Base-by-base conservation (phyloP, 1,139 yeast species). In the Kodamaea ohmeri region DNA sequence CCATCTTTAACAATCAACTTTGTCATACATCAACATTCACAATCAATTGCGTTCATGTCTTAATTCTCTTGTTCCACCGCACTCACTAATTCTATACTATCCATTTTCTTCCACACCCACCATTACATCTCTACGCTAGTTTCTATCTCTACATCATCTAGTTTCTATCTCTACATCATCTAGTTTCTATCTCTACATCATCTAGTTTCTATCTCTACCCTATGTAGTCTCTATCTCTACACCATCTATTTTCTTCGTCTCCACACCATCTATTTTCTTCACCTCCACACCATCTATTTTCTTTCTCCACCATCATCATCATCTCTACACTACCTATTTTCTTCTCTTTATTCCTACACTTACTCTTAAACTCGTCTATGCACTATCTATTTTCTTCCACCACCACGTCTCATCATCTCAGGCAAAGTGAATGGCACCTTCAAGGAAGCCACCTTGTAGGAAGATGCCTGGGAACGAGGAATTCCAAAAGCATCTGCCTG, bases 391-490 rank as follows among this genome's bases (percentile, higher is more conserved):
- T 35, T 37, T 32, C 36, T 43, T 34, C 83, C 74, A 30, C 38
- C 46, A 18, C 80, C 81, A 58, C 88, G 73, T 69, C 82, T 80
- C 12, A 81, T 76, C 73, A 86, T 73, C 52, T 85, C 92, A 7
- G 98, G 98, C 41, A 88, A 70, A 58, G 81, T 83, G 63, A 94
- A 83, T 27, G 99, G 99, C 26, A 89, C 96, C 58, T 78, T 82
- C 60, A 92, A 74, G 16, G 76, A 63, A 6, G 97, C 98, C 47
- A 90, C 72, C 63, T 88, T 88, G 60, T 84, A 82, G 32, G 79
- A 71, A 9, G 78, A 60, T 19, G 86, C 85, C 42, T 76, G 73
- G 33, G 77, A 64, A 60, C 77, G 80, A 37, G 87, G 77, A 45
- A 89, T 71, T n/a, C 88, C 90, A 46, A 84, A 76, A 2, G 88